Evolutionary conservation across 768 basidiomycete species (phyloP).

Genomic region (Guyanaporus albipodus): DNA sequence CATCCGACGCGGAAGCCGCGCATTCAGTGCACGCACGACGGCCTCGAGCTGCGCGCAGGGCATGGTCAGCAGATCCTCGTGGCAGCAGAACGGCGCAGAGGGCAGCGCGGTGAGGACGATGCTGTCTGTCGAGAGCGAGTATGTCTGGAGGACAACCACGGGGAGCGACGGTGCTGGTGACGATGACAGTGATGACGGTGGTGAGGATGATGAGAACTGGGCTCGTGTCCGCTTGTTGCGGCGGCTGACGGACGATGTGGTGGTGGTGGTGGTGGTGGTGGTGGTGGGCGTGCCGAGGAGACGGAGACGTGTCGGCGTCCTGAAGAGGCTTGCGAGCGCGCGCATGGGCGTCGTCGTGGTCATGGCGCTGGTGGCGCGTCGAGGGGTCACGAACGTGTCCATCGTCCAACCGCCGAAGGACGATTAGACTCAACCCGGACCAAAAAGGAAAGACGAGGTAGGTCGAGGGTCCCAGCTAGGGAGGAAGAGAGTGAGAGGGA

Average conservation of each 20-base stretch:
- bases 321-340: constrained; percentile 18
- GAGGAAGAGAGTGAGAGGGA: no score
- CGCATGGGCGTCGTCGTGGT: constrained; percentile 17
- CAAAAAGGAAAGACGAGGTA: no score
- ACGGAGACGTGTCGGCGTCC: no score
- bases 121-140: constrained; percentile 45
- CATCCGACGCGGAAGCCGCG: constrained; percentile 47
- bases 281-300: no score
- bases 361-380: no score
- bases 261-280: constrained; percentile 24
- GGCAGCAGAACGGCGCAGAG: constrained; percentile 64
- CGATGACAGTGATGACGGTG: constrained; percentile 11
- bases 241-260: constrained; percentile 14
- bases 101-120: constrained; percentile 62
- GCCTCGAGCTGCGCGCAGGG: constrained; percentile 45
- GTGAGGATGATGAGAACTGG: constrained; percentile 2
- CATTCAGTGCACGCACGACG: constrained; percentile 55
- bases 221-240: constrained; percentile 19
- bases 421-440: no score
- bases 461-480: no score
- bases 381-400: constrained; percentile 10
- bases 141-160: constrained; percentile 58
- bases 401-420: no score
- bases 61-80: constrained; percentile 70
- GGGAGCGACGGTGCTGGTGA: constrained; percentile 18